A percentile compares a stretch with the other conserved stretches of the same genome.
These are phyloP conservation scores for Fusarium agapanthi DNA, from an alignment of 2,329 filamentous ascomycete genomes.

Conservation along the genomic window DNA sequence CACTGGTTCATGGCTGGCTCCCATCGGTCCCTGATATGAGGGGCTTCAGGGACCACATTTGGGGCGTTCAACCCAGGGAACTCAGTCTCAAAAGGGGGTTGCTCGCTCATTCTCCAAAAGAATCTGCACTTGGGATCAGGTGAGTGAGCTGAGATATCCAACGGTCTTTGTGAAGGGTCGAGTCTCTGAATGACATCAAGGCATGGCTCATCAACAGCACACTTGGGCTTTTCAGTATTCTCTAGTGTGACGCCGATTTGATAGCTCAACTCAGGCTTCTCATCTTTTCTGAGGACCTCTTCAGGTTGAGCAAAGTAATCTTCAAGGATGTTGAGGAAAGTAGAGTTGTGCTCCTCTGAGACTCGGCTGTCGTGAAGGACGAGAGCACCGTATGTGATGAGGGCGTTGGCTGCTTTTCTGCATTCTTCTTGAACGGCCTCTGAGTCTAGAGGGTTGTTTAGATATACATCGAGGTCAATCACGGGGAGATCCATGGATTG, in stretches of 20 bases:
- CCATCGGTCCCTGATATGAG: conserved; percentile 61
- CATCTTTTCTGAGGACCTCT: conserved; percentile 56
- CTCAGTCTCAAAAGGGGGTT: conserved; percentile 61
- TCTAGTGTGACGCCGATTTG: conserved; percentile 70
- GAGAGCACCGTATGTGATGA: conserved; percentile 68
- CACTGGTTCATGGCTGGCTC: conserved; percentile 63
- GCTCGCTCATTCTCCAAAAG: conserved; percentile 68
- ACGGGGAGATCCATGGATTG: conserved; percentile 66
- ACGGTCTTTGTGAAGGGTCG: conserved; percentile 62
- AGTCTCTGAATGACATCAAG: conserved; percentile 65
- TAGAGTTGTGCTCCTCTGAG: conserved; percentile 61
- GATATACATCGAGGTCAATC: conserved; percentile 67
- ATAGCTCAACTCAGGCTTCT: conserved; percentile 66
- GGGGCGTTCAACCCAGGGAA: conserved; percentile 65
- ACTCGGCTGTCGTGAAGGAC: conserved; percentile 69
- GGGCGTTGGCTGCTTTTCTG: conserved; percentile 61
- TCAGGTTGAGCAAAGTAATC: conserved; percentile 70
- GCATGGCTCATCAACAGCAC: conserved; percentile 69
- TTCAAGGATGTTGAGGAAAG: conserved; percentile 69
- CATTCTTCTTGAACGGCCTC: conserved; percentile 60
- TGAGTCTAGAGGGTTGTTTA: conserved; percentile 53
- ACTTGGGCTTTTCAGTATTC: conserved; percentile 71
- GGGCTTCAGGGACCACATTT: conserved; percentile 63
- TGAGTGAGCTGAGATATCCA: conserved; percentile 64
- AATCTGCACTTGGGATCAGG: conserved; percentile 71